Evolutionary conservation across 805 yeast genomes (phyloP).

Genomic region (Hanseniaspora singularis): DNA sequence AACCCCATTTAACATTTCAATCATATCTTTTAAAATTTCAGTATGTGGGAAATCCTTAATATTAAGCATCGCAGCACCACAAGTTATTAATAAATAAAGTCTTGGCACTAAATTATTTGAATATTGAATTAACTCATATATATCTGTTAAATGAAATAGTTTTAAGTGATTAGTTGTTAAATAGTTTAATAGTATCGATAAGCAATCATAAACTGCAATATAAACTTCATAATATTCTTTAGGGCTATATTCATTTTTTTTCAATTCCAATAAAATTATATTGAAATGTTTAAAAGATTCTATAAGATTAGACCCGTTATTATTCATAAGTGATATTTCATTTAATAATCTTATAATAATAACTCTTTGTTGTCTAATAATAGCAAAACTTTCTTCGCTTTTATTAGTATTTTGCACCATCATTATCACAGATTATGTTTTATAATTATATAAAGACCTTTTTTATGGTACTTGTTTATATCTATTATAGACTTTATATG

Average conservation of each 20-base stretch:
- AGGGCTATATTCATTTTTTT: conserved; percentile 46
- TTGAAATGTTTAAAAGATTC: conserved; percentile 12
- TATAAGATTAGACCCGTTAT: conserved; percentile 12
- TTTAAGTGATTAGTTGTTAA: conserved; percentile 55
- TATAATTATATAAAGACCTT: too few species aligned
- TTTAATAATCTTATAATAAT: conserved; percentile 10
- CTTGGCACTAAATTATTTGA: conserved; percentile 90
- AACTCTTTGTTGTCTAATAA: conserved; percentile 10
- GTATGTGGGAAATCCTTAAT: conserved; percentile 64
- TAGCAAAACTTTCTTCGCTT: background rate
- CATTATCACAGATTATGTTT: too few species aligned
- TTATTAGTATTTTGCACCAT: background rate
- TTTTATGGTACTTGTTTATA: too few species aligned
- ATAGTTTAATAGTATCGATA: conserved; percentile 53
- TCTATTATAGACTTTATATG: too few species aligned
- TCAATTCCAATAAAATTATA: conserved; percentile 6
- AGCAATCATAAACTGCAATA: conserved; percentile 69
- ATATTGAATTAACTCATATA: conserved; percentile 89
- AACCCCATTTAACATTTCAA: conserved; percentile 94
- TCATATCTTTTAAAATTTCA: conserved; percentile 88
- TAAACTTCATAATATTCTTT: conserved; percentile 89
- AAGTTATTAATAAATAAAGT: conserved; percentile 84
- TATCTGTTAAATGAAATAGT: conserved; percentile 64
- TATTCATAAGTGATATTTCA: conserved; percentile 12
- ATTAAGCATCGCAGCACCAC: conserved; percentile 80